Evolutionary conservation across 2,329 filamentous ascomycete genomes (phyloP).

Genomic region (Leptoxyphium fumago): DNA sequence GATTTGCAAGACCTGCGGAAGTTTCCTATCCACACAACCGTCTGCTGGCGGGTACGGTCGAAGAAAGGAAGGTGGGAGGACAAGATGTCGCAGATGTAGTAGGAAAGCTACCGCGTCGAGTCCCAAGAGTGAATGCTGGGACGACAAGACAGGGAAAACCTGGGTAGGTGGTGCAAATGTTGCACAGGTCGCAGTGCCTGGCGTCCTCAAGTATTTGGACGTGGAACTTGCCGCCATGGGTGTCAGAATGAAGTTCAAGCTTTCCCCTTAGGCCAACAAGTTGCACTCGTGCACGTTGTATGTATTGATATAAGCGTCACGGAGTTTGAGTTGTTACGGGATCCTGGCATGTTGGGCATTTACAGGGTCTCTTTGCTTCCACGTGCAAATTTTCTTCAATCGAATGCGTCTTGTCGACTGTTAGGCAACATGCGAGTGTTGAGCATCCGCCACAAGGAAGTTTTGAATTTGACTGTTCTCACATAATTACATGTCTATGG

Average conservation of each 20-base stretch:
- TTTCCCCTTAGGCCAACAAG: slow-evolving; percentile 33
- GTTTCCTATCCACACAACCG: slow-evolving; percentile 76
- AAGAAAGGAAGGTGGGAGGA: slow-evolving; percentile 14
- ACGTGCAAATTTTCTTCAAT: no score
- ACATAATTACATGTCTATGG: no score
- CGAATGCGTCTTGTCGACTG: no score
- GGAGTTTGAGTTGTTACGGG: no score
- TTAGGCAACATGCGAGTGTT: no score
- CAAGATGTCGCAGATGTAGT: slow-evolving; percentile 23
- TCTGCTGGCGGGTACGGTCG: slow-evolving; percentile 39
- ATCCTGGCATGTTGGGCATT: no score
- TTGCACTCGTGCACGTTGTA: no score
- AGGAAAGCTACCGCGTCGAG: slow-evolving; percentile 16
- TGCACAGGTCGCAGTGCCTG: slow-evolving; percentile 80
- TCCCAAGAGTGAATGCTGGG: slow-evolving; percentile 53
- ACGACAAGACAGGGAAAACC: slow-evolving; percentile 70
- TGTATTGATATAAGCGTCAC: no score
- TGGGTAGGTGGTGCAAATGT: slow-evolving; percentile 86
- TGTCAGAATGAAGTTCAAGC: slow-evolving; percentile 82
- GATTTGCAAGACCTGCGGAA: slow-evolving; percentile 80
- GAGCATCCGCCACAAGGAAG: no score
- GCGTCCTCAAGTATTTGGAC: slow-evolving; percentile 83
- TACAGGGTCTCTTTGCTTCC: no score
- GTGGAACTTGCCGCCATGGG: slow-evolving; percentile 95
- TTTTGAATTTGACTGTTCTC: no score